Percentiles rank a stretch among this genome's conserved stretches.
Evolutionary conservation across 1,284 basidiomycete genomes (phyloP).

Genomic region (Takashimella koratensis): DNA sequence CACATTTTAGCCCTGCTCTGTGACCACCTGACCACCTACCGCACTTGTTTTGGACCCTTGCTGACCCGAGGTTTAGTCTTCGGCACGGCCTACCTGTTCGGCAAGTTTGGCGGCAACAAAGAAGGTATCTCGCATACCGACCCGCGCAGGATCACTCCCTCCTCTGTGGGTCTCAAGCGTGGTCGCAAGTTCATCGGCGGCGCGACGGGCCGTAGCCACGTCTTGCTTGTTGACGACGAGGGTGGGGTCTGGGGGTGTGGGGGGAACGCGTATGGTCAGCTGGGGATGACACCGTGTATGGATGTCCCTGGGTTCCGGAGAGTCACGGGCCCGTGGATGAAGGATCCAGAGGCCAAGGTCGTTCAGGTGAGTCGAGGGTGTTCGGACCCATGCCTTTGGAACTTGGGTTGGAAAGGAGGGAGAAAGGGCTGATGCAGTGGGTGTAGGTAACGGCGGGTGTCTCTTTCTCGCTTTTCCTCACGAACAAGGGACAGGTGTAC

Average conservation of each 20-base stretch:
- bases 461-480: conserved; percentile 77
- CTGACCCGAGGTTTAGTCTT: conserved; percentile 45
- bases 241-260: conserved; percentile 83
- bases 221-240: conserved; percentile 72
- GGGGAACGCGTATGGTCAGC: conserved; percentile 74
- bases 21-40: not conserved
- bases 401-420: too few relatives aligned
- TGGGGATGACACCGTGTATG: conserved; percentile 28
- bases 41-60: not conserved
- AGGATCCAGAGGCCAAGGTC: conserved; percentile 30
- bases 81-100: conserved; percentile 81
- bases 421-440: too few relatives aligned
- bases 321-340: conserved; percentile 40
- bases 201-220: conserved; percentile 76
- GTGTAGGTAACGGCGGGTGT: conserved; percentile 76
- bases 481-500: conserved; percentile 78
- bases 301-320: conserved; percentile 25
- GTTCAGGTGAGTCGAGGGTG: too few relatives aligned
- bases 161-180: conserved; percentile 59
- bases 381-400: too few relatives aligned
- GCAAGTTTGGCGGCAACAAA: conserved; percentile 64
- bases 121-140: conserved; percentile 62
- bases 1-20: conserved; percentile 1
- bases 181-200: conserved; percentile 71
- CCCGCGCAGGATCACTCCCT: conserved; percentile 61